Base-by-base conservation (phyloP, 73 alveolate genomes). In the Loxodes magnus region DNA sequence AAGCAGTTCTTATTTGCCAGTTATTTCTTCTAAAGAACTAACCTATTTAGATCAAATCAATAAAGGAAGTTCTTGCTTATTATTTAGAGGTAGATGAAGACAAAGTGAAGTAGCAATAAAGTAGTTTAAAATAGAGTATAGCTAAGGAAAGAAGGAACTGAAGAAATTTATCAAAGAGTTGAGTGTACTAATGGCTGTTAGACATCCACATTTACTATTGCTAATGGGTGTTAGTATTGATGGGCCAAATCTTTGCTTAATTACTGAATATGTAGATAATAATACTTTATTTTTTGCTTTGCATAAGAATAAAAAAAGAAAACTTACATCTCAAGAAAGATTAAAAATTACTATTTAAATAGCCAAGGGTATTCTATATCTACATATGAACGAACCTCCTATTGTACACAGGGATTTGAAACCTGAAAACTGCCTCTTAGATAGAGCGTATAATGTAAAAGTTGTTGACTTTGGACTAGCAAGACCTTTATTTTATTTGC, bases 341-440 rank as follows among this genome's bases (percentile, higher is more conserved):
- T 72, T 79, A 57, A 77, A 82, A 60, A 80, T 88, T 3, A 86
- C 95, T 1, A 59, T 83, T 9, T 92, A 88, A 64, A 88, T 88
- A 29, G 88, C 94, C 15, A 74, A 79, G 59, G 97, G 97, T 10
- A 79, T 82, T 41, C 63, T 66, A 39, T 88, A 88, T 78, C 57
- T 88, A 21, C 97, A 88, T 51, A 82, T 87, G 19, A 67, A 57
- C 54, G 80, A 79, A 41, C 92, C 90, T 38, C 95, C 95, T 10
- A 88, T 88, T 39, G 67, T 88, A 22, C 97, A 88, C 60, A 67
- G 97, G 38, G 97, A 88, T 71, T 66, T 88, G 62, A 88, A 88
- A 67, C 77, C 90, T 73, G 73, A 82, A 68, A 88, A 88, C 71
- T 87, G 87, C 9, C 72, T 88, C 35, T 39, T 39, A 6, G 53